Conservation (phyloP, 495 filamentous ascomycete genomes). For the Penicillium diatomitis region DNA sequence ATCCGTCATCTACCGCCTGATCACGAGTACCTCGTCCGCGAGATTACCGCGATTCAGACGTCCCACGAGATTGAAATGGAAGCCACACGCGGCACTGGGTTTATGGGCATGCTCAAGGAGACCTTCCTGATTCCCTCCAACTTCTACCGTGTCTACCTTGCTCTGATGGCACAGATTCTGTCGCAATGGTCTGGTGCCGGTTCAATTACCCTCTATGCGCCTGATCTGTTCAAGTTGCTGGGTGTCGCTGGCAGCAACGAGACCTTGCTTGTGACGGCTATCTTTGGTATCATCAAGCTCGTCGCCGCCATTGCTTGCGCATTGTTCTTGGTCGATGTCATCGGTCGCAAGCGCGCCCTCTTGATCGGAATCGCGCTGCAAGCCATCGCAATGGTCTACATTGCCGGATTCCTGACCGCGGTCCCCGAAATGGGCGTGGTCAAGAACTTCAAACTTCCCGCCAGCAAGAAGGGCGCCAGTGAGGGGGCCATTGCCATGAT, state of each 20-base stretch:
- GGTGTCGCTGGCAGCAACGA: slow-evolving; percentile 53
- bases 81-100: slow-evolving; percentile 47
- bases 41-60: slow-evolving; percentile 53
- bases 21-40: slow-evolving; percentile 41
- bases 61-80: slow-evolving; percentile 64
- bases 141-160: slow-evolving; percentile 54
- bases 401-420: slow-evolving; percentile 55
- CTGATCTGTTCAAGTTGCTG: slow-evolving; percentile 56
- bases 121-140: slow-evolving; percentile 51
- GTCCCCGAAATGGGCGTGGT: slow-evolving; percentile 38
- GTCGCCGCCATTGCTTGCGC: slow-evolving; percentile 53
- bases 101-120: slow-evolving; percentile 48
- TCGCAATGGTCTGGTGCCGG: slow-evolving; percentile 64
- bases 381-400: slow-evolving; percentile 56
- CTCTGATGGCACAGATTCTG: slow-evolving; percentile 50
- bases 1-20: slow-evolving; percentile 34
- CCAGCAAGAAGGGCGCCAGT: slow-evolving; percentile 27
- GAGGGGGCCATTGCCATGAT: slow-evolving; percentile 56
- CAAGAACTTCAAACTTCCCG: slow-evolving; percentile 20
- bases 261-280: slow-evolving; percentile 54
- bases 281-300: slow-evolving; percentile 66
- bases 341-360: slow-evolving; percentile 62
- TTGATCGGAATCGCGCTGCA: slow-evolving; percentile 55
- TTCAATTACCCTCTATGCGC: slow-evolving; percentile 58
- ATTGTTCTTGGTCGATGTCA: slow-evolving; percentile 64